These are phyloP conservation scores for Talaromyces pinophilus DNA, from an alignment of 2,329 filamentous ascomycete species.

Conservation along the genomic window DNA sequence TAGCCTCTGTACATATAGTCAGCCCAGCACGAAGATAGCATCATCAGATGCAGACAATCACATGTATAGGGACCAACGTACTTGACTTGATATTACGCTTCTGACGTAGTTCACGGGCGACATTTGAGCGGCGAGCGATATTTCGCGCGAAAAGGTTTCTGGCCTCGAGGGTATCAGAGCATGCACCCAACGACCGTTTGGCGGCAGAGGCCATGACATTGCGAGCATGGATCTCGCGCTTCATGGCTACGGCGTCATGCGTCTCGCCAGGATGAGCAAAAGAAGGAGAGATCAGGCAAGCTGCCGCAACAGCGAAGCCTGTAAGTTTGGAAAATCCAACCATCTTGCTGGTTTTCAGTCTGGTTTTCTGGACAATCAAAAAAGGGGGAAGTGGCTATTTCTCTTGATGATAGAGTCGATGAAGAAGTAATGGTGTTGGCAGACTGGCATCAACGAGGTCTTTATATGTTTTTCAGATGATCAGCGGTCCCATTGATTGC, in stretches of 20 bases:
- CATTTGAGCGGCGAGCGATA: constrained; percentile 32
- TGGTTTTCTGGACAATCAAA: not conserved
- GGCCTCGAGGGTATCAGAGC: constrained; percentile 29
- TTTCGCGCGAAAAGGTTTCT: constrained; percentile 32
- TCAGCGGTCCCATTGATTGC: not conserved
- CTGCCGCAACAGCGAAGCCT: not conserved
- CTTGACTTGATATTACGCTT: constrained; percentile 32
- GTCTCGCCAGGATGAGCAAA: not conserved
- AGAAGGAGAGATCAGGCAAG: not conserved
- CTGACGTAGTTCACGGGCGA: constrained; percentile 32
- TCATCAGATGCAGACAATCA: not conserved
- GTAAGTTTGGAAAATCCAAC: not conserved
- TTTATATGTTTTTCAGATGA: not conserved
- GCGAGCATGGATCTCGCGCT: constrained; percentile 34
- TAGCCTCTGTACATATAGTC: not conserved
- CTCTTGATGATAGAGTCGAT: not conserved
- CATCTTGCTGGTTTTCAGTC: not conserved
- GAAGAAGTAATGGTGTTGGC: not conserved
- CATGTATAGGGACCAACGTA: constrained; percentile 20
- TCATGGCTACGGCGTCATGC: constrained; percentile 24
- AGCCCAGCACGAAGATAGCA: not conserved
- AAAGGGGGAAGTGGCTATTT: not conserved
- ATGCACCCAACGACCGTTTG: constrained; percentile 31
- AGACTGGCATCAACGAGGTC: not conserved
- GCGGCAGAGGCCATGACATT: constrained; percentile 31